A percentile compares a stretch with the other conserved stretches of the same genome.
These are phyloP conservation scores for Penicillium vulpinum DNA, from an alignment of 2,329 filamentous ascomycete species.

Conservation along the genomic window DNA sequence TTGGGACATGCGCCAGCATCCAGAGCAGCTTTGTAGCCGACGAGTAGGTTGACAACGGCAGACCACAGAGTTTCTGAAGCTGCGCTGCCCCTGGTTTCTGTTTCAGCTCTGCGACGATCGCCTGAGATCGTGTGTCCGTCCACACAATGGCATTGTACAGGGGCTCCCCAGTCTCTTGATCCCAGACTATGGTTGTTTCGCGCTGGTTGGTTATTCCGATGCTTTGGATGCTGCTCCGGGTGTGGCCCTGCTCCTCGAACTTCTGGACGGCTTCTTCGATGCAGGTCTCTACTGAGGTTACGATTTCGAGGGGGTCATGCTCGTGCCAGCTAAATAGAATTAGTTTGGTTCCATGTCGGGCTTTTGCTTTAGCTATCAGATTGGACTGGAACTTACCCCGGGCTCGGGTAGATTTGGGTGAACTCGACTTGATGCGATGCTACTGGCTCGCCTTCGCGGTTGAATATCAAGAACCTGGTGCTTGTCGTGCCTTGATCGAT, in stretches of 20 bases:
- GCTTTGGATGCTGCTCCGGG: slow-evolving; percentile 64
- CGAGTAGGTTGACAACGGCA: slow-evolving; percentile 84
- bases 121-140: slow-evolving; percentile 79
- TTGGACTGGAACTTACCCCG: slow-evolving; percentile 64
- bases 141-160: slow-evolving; percentile 84
- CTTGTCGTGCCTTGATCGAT: slow-evolving; percentile 92
- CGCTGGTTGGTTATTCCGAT: slow-evolving; percentile 89
- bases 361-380: neutral
- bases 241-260: slow-evolving; percentile 67
- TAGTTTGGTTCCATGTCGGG: neutral
- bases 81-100: slow-evolving; percentile 63
- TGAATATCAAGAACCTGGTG: slow-evolving; percentile 85
- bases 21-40: slow-evolving; percentile 82
- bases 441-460: slow-evolving; percentile 72
- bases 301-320: slow-evolving; percentile 75
- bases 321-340: slow-evolving; percentile 72
- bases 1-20: slow-evolving; percentile 71
- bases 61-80: slow-evolving; percentile 69
- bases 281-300: slow-evolving; percentile 72
- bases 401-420: slow-evolving; percentile 76
- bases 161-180: slow-evolving; percentile 73
- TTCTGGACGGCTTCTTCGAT: slow-evolving; percentile 70
- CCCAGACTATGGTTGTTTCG: slow-evolving; percentile 86
- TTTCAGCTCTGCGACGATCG: slow-evolving; percentile 75
- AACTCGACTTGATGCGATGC: slow-evolving; percentile 85